Percentiles rank a stretch among this genome's conserved stretches.
Conservation (phyloP, 2,329 filamentous ascomycete species). For the Talaromyces amestolkiae region DNA sequence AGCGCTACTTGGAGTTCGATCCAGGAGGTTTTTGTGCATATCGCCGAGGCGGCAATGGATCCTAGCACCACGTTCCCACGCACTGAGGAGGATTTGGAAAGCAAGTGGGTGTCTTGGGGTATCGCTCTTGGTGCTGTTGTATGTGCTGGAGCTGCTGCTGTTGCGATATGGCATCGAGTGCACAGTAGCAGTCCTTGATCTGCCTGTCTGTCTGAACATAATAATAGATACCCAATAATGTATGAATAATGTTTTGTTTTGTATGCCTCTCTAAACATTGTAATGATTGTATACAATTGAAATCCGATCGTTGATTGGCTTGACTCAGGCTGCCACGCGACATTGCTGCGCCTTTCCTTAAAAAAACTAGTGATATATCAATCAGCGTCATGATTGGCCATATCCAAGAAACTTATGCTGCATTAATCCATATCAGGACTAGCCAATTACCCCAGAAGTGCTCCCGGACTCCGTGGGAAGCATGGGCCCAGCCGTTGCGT, state of each 20-base stretch:
- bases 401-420: neutral
- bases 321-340: constrained; percentile 6
- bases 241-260: neutral
- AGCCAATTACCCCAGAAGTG: constrained; percentile 2
- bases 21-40: constrained; percentile 84
- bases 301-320: constrained; percentile 2
- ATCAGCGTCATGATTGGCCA: neutral
- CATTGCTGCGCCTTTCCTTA: neutral
- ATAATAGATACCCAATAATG: constrained; percentile 3
- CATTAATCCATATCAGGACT: neutral
- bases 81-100: constrained; percentile 73
- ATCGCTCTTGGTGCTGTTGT: constrained; percentile 73
- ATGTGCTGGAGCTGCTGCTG: constrained; percentile 57
- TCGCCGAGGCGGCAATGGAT: constrained; percentile 88
- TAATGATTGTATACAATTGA: neutral
- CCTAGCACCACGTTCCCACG: constrained; percentile 87
- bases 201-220: neutral
- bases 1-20: constrained; percentile 94
- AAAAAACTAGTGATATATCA: neutral
- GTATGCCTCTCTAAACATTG: neutral
- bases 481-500: neutral
- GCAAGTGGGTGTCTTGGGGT: constrained; percentile 81
- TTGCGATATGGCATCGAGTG: constrained; percentile 59
- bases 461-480: neutral
- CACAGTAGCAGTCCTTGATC: constrained; percentile 32